phyloP scores from a whole-genome alignment of 495 filamentous ascomycete genomes.

The Neurospora sp. region DNA sequence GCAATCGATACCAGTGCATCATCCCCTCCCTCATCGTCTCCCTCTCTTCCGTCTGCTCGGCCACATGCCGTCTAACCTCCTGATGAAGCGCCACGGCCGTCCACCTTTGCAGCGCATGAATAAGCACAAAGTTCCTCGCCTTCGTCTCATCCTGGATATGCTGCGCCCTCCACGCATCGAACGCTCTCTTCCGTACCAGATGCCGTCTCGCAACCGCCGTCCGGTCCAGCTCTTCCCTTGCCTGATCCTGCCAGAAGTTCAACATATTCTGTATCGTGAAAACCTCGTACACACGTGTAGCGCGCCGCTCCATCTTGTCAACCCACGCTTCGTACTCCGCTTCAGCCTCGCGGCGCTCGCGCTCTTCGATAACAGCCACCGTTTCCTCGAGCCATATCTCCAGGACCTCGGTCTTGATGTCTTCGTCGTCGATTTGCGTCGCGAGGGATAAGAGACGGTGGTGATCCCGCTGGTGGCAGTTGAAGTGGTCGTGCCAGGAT shows the following conservation, averaged over 20 bases:
- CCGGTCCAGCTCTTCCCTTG: conserved; percentile 24
- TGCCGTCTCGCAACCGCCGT: conserved; percentile 55
- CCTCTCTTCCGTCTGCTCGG: conserved; percentile 8
- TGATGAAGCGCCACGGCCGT: conserved; percentile 14
- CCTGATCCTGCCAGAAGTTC: conserved; percentile 12
- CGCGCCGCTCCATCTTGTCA: conserved; percentile 20
- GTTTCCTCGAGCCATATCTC: conserved; percentile 18
- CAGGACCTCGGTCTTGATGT: conserved; percentile 13
- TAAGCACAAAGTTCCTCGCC: conserved; percentile 52
- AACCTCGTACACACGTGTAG: conserved; percentile 19
- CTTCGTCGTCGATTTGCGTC: conserved; percentile 12
- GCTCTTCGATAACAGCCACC: not conserved
- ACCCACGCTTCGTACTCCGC: conserved; percentile 14
- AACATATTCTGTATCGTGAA: conserved; percentile 14
- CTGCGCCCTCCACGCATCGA: conserved; percentile 67
- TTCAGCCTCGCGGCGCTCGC: conserved; percentile 8
- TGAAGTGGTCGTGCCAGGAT: conserved; percentile 9
- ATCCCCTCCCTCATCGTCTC: conserved; percentile 8
- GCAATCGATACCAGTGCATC: not conserved
- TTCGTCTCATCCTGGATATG: conserved; percentile 66
- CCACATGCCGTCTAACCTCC: conserved; percentile 18
- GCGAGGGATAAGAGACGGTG: conserved; percentile 4
- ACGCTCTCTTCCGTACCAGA: conserved; percentile 61
- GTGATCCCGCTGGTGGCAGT: conserved; percentile 1
- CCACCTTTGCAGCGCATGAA: conserved; percentile 29